Percentiles rank a stretch among this genome's conserved stretches.
Conservation (phyloP, 495 filamentous ascomycete species). For the Aspergillus wentii region DNA sequence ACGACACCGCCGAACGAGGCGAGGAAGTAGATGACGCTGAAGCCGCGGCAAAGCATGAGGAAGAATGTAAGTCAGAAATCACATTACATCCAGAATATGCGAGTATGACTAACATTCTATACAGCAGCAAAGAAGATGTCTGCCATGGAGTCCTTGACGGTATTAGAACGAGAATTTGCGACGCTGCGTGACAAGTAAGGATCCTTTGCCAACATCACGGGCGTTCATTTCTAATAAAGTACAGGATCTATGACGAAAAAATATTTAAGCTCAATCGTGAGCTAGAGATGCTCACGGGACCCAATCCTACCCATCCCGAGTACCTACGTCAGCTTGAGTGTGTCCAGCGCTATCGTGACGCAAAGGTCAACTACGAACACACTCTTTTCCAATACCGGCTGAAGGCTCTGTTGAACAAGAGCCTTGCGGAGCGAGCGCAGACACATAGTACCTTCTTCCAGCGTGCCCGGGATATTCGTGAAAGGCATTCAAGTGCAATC, state of each 20-base stretch:
- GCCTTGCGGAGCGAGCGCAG: slow-evolving; percentile 74
- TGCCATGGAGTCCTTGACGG: slow-evolving; percentile 72
- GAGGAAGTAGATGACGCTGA: slow-evolving; percentile 40
- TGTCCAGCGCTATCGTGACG: slow-evolving; percentile 72
- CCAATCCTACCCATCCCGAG: slow-evolving; percentile 81
- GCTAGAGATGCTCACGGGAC: slow-evolving; percentile 71
- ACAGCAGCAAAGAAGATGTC: slow-evolving; percentile 73
- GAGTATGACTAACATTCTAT: slow-evolving; percentile 33
- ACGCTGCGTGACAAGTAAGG: slow-evolving; percentile 80
- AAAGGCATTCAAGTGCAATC: slow-evolving; percentile 69
- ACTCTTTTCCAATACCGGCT: slow-evolving; percentile 67
- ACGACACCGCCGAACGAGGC: slow-evolving; percentile 37
- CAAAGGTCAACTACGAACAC: slow-evolving; percentile 71
- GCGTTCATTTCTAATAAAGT: slow-evolving; percentile 10
- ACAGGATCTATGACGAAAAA: slow-evolving; percentile 80
- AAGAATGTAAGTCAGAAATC: slow-evolving; percentile 65
- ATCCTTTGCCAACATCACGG: neutral
- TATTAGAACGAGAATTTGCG: slow-evolving; percentile 80
- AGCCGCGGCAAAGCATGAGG: slow-evolving; percentile 38
- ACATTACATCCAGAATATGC: neutral
- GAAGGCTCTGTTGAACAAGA: slow-evolving; percentile 64
- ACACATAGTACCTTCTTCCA: slow-evolving; percentile 85
- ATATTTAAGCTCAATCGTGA: slow-evolving; percentile 76
- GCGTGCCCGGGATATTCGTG: slow-evolving; percentile 71
- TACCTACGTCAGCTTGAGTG: slow-evolving; percentile 79